Evolutionary conservation across 495 filamentous ascomycete species (phyloP), one percentile per base, ranked within the genome.

Genomic region (Penicillium roqueforti): DNA sequence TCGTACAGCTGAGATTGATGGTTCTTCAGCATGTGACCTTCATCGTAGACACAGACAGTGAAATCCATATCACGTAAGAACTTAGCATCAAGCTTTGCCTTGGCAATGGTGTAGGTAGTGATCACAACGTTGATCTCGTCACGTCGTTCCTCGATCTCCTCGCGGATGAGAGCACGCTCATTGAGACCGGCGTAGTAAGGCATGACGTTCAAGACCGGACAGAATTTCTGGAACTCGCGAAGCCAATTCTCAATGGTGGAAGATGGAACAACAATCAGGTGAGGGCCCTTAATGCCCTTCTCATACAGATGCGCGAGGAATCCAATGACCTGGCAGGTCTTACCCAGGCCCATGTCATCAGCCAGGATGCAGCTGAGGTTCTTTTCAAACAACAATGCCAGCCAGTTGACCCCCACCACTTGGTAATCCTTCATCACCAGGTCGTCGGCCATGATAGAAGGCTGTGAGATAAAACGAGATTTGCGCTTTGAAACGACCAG

Each of bases 331-430:
- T 97, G 92, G 59, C 91, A 96, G 0, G 93, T 98, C 75, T 98
- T 98, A 10, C 93, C 93, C 8, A 97, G 79, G 39, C 93, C 93
- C 93, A 98, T 98, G 58, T 98, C 93, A 66, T 98, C 93, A 0
- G 93, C 95, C 14, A 98, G 75, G 55, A 98, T 97, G 41, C 91
- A 87, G 51, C 87, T 90, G 51, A 92, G 73, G 20, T 84, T 77
- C 37, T 88, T 84, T 41, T 86, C 71, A 59, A 88, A 96, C 29
- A 97, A 76, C 20, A 97, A 69, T 41, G 81, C 79, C 43, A 97
- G 75, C 95, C 95, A 98, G 61, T 97, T 98, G 28, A 98, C 79
- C 19, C 93, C 93, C 23, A 96, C 89, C 38, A 97, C 67, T 66
- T 98, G 93, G 59, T 97, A 97, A 40, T 92, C 83, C 65, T 97